Conservation (phyloP, 371 early-diverging fungal genomes). For the Syncephalastrum racemosum region DNA sequence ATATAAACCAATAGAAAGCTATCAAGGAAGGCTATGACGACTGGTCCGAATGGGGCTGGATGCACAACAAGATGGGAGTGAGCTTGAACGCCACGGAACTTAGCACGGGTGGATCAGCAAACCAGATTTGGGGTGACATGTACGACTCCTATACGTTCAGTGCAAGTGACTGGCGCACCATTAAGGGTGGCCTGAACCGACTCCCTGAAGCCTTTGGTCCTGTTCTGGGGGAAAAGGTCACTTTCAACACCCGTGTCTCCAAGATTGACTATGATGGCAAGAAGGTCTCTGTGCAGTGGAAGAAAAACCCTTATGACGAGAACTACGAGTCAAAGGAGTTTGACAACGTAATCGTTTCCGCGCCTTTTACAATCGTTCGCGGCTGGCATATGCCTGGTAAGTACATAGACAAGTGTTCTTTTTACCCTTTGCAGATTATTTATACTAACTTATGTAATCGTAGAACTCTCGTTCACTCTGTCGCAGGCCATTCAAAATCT, state of each 20-base stretch:
- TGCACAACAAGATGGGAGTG: constrained; percentile 32
- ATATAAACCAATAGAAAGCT: constrained; percentile 15
- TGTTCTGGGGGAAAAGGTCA: constrained; percentile 28
- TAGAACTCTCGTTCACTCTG: constrained; percentile 27
- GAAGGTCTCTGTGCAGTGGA: constrained; percentile 32
- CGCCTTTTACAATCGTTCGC: constrained; percentile 31
- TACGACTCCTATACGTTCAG: constrained; percentile 26
- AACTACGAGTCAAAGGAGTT: constrained; percentile 22
- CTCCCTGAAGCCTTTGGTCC: constrained; percentile 31
- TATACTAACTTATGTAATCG: neutral
- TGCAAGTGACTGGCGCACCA: constrained; percentile 26
- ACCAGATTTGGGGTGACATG: constrained; percentile 23
- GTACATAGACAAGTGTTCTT: neutral
- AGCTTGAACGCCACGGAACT: constrained; percentile 27
- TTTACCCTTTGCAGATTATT: neutral
- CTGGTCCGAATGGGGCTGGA: constrained; percentile 34
- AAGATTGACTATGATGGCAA: constrained; percentile 20
- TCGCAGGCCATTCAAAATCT: constrained; percentile 24
- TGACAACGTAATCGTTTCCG: constrained; percentile 35
- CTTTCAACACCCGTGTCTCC: constrained; percentile 17
- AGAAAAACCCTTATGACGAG: constrained; percentile 20
- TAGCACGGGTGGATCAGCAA: constrained; percentile 17
- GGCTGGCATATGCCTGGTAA: constrained; percentile 35
- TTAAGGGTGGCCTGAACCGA: constrained; percentile 33
- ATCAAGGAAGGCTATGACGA: constrained; percentile 30